phyloP scores from a whole-genome alignment of 2,329 filamentous ascomycete genomes.

The Ophiostoma montium region DNA sequence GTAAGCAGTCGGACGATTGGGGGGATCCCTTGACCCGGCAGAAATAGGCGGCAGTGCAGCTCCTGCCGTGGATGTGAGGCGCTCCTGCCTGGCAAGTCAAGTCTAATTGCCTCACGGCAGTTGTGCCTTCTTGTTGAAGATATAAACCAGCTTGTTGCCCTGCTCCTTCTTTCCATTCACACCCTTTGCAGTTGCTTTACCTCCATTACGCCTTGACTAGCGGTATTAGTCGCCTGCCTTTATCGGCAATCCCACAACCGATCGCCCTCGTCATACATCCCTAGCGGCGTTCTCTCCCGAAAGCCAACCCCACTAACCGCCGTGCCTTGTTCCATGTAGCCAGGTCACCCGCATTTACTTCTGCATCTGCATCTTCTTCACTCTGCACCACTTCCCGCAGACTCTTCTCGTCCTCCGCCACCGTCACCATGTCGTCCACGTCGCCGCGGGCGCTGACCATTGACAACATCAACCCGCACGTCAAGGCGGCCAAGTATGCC shows the following conservation, averaged over 20 bases:
- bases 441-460: slow-evolving; percentile 44
- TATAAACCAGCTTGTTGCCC: neutral
- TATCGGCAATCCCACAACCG: slow-evolving; percentile 1
- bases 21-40: no score
- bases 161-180: neutral
- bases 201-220: neutral
- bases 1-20: no score
- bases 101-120: no score
- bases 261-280: neutral
- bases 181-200: neutral
- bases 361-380: neutral
- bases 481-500: slow-evolving; percentile 83
- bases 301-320: slow-evolving; percentile 3
- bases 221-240: slow-evolving; percentile 6
- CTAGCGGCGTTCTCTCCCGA: neutral
- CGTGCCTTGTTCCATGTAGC: no score
- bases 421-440: slow-evolving; percentile 22
- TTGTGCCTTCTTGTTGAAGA: no score
- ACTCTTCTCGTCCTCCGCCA: slow-evolving; percentile 4
- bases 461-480: slow-evolving; percentile 84
- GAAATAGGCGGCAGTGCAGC: no score
- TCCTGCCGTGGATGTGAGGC: no score
- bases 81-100: no score
- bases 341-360: neutral
- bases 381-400: neutral